These are phyloP conservation scores for Ceriops tagal DNA, from an alignment of 345 rosid species.

Conservation along the genomic window DNA sequence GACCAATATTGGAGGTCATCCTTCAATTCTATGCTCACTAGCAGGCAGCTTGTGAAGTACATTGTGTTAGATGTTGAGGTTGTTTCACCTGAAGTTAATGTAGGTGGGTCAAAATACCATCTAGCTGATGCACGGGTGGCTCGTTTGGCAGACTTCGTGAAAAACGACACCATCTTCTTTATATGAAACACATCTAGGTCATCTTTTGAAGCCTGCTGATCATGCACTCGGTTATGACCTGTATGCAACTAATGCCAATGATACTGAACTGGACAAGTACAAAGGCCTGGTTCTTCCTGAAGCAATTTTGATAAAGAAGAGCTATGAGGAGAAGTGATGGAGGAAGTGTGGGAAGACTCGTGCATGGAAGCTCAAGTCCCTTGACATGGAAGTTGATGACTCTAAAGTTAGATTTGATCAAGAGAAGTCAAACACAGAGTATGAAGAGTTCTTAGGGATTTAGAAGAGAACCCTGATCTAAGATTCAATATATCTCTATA, in stretches of 20 bases:
- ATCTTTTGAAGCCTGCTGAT: conserved; percentile 26
- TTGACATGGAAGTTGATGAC: conserved; percentile 25
- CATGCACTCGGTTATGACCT: conserved; percentile 27
- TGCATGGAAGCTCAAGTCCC: conserved; percentile 23
- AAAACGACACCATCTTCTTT: conserved; percentile 17
- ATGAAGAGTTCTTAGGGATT: conserved; percentile 54
- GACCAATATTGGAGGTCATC: conserved; percentile 50
- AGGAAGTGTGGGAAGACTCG: conserved; percentile 21
- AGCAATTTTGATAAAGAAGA: conserved; percentile 19
- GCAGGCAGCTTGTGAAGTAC: conserved; percentile 58
- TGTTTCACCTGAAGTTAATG: conserved; percentile 24
- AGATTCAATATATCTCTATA: conserved; percentile 49
- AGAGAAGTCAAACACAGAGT: conserved; percentile 24
- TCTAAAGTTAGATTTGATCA: conserved; percentile 5
- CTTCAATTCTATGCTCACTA: conserved; percentile 42
- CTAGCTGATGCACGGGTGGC: conserved; percentile 35
- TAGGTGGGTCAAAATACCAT: conserved; percentile 23
- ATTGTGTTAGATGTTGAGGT: conserved; percentile 48
- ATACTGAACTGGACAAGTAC: conserved; percentile 21
- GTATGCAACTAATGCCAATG: conserved; percentile 17
- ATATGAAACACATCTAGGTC: conserved; percentile 19
- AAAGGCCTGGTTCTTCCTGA: conserved; percentile 12
- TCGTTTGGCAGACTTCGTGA: conserved; percentile 23
- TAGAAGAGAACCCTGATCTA: conserved; percentile 56
- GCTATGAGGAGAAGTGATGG: conserved; percentile 18